Evolutionary conservation across 2,329 filamentous ascomycete species (phyloP).

Genomic region (Nemania bipapillata): DNA sequence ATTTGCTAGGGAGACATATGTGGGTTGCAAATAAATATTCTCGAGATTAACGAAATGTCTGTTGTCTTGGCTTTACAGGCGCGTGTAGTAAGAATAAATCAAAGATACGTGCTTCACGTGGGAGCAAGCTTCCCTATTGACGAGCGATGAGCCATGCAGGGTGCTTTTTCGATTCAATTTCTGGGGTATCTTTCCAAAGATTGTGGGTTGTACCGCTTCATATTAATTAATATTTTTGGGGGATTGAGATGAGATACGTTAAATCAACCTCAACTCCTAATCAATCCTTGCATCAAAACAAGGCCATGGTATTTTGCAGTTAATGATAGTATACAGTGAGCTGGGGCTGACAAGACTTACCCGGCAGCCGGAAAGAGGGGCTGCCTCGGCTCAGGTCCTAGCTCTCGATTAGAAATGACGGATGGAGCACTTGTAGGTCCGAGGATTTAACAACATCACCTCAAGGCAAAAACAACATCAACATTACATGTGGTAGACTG

Average conservation of each 20-base stretch:
- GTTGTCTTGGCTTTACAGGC: background rate
- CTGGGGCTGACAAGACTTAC: constrained; percentile 2
- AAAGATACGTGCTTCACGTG: background rate
- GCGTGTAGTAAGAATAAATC: background rate
- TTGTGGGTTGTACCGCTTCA: background rate
- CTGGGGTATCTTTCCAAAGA: background rate
- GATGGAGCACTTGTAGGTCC: background rate
- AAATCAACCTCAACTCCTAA: no score
- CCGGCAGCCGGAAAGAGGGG: constrained; percentile 19
- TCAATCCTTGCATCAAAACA: no score
- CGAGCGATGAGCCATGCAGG: constrained; percentile 3
- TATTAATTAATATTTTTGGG: background rate
- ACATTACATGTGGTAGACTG: no score
- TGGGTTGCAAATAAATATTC: no score
- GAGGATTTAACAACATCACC: background rate
- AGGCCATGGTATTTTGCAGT: no score
- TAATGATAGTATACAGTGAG: background rate
- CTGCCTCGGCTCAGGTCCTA: constrained; percentile 19
- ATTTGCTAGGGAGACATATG: background rate
- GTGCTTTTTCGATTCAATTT: background rate
- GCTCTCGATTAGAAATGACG: background rate
- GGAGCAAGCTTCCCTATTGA: background rate
- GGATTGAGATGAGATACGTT: no score
- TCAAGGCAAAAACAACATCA: background rate
- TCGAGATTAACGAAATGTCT: background rate